A percentile compares a stretch with the other conserved stretches of the same genome.
phyloP scores from a whole-genome alignment of 305 asterid species.

The Caryopteris hybrid region DNA sequence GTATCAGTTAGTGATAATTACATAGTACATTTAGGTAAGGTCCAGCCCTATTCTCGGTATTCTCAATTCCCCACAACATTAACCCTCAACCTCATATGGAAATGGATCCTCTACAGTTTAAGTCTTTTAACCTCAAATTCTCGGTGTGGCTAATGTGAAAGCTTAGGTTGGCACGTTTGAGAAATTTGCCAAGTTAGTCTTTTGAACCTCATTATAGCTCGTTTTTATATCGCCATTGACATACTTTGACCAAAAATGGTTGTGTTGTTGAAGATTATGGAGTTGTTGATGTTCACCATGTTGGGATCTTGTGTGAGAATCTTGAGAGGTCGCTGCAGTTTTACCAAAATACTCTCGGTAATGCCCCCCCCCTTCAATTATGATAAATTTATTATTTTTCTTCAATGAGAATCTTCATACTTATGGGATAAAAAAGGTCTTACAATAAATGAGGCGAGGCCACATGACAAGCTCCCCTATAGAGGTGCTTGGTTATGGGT shows the following conservation, averaged over 20 bases:
- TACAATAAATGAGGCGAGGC: constrained; percentile 80
- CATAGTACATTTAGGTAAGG: neutral
- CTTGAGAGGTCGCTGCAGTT: constrained; percentile 80
- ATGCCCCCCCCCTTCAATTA: neutral
- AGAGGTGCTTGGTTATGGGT: constrained; percentile 98
- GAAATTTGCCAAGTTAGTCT: neutral
- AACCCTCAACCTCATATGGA: neutral
- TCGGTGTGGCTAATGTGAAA: neutral
- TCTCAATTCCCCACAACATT: neutral
- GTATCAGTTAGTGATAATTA: neutral
- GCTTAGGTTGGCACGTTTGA: neutral
- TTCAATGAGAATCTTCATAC: neutral
- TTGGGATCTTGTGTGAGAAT: constrained; percentile 84
- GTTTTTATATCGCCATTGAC: neutral
- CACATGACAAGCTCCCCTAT: constrained; percentile 86
- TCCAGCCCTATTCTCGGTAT: neutral
- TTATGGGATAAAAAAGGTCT: too few relatives aligned
- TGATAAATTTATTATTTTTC: neutral
- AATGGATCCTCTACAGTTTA: too few relatives aligned
- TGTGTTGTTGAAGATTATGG: constrained; percentile 54
- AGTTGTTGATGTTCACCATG: constrained; percentile 81
- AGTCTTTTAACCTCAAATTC: neutral
- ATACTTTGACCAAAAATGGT: constrained; percentile 7
- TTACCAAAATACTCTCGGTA: constrained; percentile 85
- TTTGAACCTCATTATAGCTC: neutral